These are phyloP conservation scores for Boletus sp. DNA, from an alignment of 1,284 basidiomycete species.

Conservation along the genomic window DNA sequence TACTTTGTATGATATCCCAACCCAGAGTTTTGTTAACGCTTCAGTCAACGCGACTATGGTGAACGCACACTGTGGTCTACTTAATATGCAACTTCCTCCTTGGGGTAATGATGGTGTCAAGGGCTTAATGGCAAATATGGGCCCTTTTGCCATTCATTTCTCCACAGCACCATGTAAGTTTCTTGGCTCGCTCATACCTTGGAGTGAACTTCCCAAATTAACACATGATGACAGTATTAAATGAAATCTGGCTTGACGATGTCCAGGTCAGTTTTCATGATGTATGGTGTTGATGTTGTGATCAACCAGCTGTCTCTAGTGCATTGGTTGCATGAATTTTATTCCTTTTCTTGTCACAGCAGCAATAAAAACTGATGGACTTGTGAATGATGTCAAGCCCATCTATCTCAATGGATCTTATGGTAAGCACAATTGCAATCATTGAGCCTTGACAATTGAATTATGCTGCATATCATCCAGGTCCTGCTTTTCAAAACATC, in stretches of 20 bases:
- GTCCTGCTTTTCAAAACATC: background rate
- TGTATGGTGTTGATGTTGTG: background rate
- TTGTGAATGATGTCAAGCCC: background rate
- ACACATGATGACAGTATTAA: background rate
- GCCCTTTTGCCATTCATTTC: background rate
- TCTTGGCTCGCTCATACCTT: background rate
- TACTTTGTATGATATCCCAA: constrained; percentile 1
- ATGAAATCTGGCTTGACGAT: background rate
- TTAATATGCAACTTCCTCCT: background rate
- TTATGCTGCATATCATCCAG: background rate
- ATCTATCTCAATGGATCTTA: background rate
- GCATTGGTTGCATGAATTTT: background rate
- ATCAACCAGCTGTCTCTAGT: background rate
- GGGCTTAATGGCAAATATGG: background rate
- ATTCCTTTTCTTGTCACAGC: background rate
- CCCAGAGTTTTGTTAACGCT: background rate
- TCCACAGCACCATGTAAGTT: background rate
- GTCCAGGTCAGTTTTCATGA: background rate
- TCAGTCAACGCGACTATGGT: background rate
- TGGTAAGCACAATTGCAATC: background rate
- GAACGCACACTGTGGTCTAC: background rate
- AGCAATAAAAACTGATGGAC: background rate
- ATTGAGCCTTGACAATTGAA: background rate
- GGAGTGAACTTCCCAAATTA: background rate
- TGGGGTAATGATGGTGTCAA: background rate